These are phyloP conservation scores for Phialophora expanda DNA, from an alignment of 2,329 filamentous ascomycete species.

Conservation along the genomic window DNA sequence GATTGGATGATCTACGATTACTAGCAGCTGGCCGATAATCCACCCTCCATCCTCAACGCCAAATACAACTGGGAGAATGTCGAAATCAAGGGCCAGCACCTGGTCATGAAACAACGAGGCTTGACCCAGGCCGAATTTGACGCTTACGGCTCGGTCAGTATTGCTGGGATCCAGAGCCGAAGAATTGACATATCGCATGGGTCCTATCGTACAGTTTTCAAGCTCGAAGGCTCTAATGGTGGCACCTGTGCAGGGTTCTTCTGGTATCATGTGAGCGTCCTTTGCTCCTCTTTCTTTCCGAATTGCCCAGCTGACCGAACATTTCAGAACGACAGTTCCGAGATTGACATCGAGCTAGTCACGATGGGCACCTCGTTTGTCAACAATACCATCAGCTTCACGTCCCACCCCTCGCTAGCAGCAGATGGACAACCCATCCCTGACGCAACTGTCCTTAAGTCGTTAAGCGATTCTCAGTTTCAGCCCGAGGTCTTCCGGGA, in stretches of 20 bases:
- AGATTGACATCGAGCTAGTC: slow-evolving; percentile 43
- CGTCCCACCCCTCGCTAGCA: slow-evolving; percentile 40
- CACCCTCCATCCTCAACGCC: slow-evolving; percentile 38
- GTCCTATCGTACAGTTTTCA: slow-evolving; percentile 41
- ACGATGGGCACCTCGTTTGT: slow-evolving; percentile 39
- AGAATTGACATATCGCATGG: slow-evolving; percentile 40
- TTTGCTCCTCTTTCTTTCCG: not conserved
- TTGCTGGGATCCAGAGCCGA: slow-evolving; percentile 40
- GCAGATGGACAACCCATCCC: slow-evolving; percentile 35
- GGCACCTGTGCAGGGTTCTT: slow-evolving; percentile 43
- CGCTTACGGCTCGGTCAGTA: slow-evolving; percentile 37
- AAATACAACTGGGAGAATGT: slow-evolving; percentile 41
- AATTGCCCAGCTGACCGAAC: not conserved
- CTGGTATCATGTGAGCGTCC: slow-evolving; percentile 43
- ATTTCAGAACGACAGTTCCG: slow-evolving; percentile 40
- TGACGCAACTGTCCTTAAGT: slow-evolving; percentile 39
- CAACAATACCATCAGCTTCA: slow-evolving; percentile 41
- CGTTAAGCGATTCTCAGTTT: slow-evolving; percentile 29
- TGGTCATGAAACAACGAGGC: slow-evolving; percentile 40
- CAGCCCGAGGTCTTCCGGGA: slow-evolving; percentile 33
- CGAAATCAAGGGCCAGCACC: slow-evolving; percentile 38
- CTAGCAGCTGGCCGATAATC: slow-evolving; percentile 38
- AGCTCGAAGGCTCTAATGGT: slow-evolving; percentile 40
- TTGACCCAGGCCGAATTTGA: slow-evolving; percentile 36
- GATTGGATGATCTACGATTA: slow-evolving; percentile 42